Evolutionary conservation across 1,284 basidiomycete genomes (phyloP), one percentile per base, ranked within the genome.

Genomic region (Schizophyllum amplum): DNA sequence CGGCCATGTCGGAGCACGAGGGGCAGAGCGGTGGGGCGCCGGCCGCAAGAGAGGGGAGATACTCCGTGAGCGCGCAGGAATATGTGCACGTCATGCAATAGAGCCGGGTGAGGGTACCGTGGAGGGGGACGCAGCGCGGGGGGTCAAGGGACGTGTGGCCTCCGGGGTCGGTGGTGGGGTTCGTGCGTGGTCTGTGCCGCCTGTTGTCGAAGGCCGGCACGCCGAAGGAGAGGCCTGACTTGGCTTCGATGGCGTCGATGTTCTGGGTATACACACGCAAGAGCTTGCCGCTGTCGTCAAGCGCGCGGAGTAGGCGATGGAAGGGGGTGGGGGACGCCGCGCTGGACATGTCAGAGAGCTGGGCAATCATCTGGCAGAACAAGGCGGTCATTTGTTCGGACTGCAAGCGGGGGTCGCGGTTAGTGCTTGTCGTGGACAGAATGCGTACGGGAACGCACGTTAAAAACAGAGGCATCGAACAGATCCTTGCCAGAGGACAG

Each of bases 181-280:
- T 79, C 13, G 74, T 70, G 52, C 80, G 76, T 22, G 76, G 68
- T 62, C 78, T 83, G 52, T 63, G 71, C 23, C 81, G 78, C 62
- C 74, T 80, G 58, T 72, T 73, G 60, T 82, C 80, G 58, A 81
- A 80, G 53, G 79, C 79, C 13, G 87, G 87, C 17, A 92, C 76
- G 24, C 89, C 89, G 62, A 89, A 90, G 1, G 83, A 82, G 5
- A 97, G 78, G 4, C 94, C 94, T 13, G 84, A 88, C 66, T 93
- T 92, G 59, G 78, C 77, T 67, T 97, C 94, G 53, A 98, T 83
- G 15, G 86, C 87, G 67, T 98, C 94, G 60, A 97, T 95, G 71
- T 96, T 95, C 74, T 98, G 94, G 0, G 94, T 96, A 71, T 97
- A 98, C 4, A 94, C 91, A 24, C 94, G 81, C 50, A 94, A 79